A percentile compares a stretch with the other conserved stretches of the same genome.
Evolutionary conservation across 148 eudicot genomes (phyloP).

Genomic region (Spergularia marina): DNA sequence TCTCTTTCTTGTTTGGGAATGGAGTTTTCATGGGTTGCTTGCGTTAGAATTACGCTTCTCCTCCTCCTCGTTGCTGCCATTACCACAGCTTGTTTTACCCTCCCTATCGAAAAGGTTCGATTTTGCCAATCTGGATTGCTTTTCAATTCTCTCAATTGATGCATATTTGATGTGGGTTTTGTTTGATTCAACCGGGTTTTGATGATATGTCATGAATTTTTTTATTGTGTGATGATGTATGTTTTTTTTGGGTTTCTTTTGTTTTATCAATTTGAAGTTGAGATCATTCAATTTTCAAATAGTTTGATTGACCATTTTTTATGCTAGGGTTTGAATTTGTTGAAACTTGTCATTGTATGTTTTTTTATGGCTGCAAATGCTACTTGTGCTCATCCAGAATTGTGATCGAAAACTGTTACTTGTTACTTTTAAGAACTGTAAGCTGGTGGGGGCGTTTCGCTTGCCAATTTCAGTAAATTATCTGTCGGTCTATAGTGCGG

Average conservation of each 20-base stretch:
- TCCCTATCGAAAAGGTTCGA: conserved; percentile 75
- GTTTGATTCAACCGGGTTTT: not conserved
- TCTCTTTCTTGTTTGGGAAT: conserved; percentile 15
- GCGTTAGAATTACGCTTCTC: conserved; percentile 47
- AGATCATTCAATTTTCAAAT: not conserved
- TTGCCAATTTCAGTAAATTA: not conserved
- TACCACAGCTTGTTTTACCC: conserved; percentile 63
- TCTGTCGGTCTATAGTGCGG: not conserved
- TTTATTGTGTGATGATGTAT: not conserved
- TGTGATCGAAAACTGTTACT: not conserved
- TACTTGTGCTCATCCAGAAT: not conserved
- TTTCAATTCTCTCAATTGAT: conserved; percentile 5
- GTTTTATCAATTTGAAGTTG: too few species aligned
- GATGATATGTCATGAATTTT: not conserved
- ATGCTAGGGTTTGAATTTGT: conserved; percentile 2
- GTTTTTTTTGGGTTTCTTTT: not conserved
- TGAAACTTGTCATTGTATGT: not conserved
- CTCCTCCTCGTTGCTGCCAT: conserved; percentile 58
- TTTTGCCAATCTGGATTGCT: conserved; percentile 5
- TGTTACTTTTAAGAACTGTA: not conserved
- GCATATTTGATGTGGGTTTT: conserved; percentile 3
- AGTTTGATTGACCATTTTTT: not conserved
- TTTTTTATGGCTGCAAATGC: not conserved
- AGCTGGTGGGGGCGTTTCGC: not conserved
- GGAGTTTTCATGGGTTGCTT: conserved; percentile 60